These are phyloP conservation scores for Beta macrorhiza DNA, from an alignment of 179 eudicot species.

Conservation along the genomic window DNA sequence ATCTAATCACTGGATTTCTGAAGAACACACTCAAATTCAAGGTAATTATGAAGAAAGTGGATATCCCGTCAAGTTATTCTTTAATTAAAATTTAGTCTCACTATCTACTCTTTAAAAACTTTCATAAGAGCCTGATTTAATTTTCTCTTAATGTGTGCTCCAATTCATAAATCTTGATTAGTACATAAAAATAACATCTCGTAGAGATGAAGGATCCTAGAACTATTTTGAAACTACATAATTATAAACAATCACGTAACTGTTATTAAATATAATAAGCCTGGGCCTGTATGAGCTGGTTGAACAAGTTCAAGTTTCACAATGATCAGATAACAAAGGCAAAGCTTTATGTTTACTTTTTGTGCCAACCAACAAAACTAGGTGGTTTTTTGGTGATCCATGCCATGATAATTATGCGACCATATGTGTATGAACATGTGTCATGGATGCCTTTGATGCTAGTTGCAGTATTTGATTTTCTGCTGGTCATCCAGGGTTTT, in stretches of 20 bases:
- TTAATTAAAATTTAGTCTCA: background rate
- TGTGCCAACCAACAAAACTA: background rate
- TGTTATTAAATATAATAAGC: background rate
- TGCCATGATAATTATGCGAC: background rate
- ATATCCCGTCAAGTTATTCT: background rate
- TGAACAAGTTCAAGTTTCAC: background rate
- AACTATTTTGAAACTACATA: background rate
- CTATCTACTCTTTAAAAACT: background rate
- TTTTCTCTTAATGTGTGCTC: background rate
- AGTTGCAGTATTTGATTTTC: conserved; percentile 11
- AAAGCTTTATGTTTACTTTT: background rate
- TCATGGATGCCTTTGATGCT: conserved; percentile 8
- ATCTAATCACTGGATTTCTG: conserved; percentile 43
- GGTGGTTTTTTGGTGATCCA: background rate
- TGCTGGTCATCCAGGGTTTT: conserved; percentile 44
- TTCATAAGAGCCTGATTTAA: background rate
- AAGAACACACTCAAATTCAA: conserved; percentile 48
- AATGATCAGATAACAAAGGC: background rate
- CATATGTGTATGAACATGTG: background rate
- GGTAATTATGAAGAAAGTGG: conserved; percentile 28
- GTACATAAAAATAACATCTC: background rate
- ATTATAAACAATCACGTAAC: background rate
- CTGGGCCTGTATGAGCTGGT: background rate
- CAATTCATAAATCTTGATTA: background rate
- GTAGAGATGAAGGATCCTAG: background rate